These are phyloP conservation scores for Plasmodium fragile DNA, from an alignment of 169 alveolate genomes.

Conservation along the genomic window DNA sequence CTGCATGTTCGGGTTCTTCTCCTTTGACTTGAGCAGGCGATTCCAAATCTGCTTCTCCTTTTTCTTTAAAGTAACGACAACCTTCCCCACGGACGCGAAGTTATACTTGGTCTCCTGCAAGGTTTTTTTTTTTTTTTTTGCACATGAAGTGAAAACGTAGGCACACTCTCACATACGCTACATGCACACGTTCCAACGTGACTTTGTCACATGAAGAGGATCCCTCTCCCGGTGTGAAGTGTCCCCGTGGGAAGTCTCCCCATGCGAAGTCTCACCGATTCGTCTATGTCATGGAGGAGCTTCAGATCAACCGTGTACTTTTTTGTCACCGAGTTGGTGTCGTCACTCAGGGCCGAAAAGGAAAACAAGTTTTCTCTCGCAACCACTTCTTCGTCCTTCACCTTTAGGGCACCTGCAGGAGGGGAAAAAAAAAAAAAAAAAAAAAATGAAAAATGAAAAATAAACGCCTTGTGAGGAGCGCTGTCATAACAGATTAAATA, in stretches of 20 bases:
- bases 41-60: conserved; percentile 87
- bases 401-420: conserved; percentile 88
- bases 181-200: conserved; percentile 8
- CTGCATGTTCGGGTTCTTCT: conserved; percentile 90
- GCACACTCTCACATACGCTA: no score
- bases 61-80: conserved; percentile 89
- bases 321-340: conserved; percentile 86
- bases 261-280: conserved; percentile 56
- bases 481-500: neutral
- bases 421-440: neutral
- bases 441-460: neutral
- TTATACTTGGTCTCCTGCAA: conserved; percentile 86
- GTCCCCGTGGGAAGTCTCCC: conserved; percentile 40
- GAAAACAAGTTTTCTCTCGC: conserved; percentile 79
- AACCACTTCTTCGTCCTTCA: conserved; percentile 84
- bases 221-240: neutral
- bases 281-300: conserved; percentile 84
- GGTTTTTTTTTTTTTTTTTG: neutral
- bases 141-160: neutral
- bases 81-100: conserved; percentile 91
- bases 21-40: conserved; percentile 85
- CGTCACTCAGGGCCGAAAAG: conserved; percentile 90
- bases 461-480: neutral
- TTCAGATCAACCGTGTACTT: conserved; percentile 85
- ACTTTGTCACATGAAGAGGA: neutral